A percentile compares a stretch with the other conserved stretches of the same genome.
Conservation (phyloP, 208 protist species). For the Trypanosoma avium region DNA sequence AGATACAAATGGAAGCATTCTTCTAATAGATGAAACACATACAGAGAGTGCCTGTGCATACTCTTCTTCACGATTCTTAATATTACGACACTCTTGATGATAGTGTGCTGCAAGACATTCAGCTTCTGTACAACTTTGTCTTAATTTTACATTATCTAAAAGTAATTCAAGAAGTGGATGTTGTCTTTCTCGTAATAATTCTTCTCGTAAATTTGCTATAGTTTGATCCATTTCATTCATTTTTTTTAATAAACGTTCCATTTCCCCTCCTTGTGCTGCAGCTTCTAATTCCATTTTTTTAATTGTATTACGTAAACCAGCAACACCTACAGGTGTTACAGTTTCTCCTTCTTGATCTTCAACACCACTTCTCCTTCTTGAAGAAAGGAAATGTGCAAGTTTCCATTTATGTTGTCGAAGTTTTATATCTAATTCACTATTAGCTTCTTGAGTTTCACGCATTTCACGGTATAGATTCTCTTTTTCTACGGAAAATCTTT, state of each 20-base stretch:
- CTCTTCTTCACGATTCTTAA: conserved; percentile 54
- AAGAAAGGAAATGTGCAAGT: conserved; percentile 66
- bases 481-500: conserved; percentile 57
- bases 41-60: conserved; percentile 63
- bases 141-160: conserved; percentile 68
- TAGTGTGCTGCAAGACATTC: conserved; percentile 83
- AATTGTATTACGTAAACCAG: conserved; percentile 59
- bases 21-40: conserved; percentile 46
- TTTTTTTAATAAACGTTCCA: conserved; percentile 33
- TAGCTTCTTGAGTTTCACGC: conserved; percentile 64
- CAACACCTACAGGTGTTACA: conserved; percentile 53
- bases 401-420: conserved; percentile 75
- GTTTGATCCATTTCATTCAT: conserved; percentile 56
- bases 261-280: conserved; percentile 34
- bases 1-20: conserved; percentile 35
- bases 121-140: conserved; percentile 76
- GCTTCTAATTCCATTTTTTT: conserved; percentile 41
- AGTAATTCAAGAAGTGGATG: conserved; percentile 64
- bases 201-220: conserved; percentile 42
- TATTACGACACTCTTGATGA: conserved; percentile 64
- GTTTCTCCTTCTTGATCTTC: neutral
- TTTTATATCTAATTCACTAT: conserved; percentile 54
- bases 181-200: conserved; percentile 61
- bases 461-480: conserved; percentile 66
- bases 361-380: conserved; percentile 11